Evolutionary conservation across 1,284 basidiomycete species (phyloP), one percentile per base, ranked within the genome.

Genomic region (Fistulina hepatica): DNA sequence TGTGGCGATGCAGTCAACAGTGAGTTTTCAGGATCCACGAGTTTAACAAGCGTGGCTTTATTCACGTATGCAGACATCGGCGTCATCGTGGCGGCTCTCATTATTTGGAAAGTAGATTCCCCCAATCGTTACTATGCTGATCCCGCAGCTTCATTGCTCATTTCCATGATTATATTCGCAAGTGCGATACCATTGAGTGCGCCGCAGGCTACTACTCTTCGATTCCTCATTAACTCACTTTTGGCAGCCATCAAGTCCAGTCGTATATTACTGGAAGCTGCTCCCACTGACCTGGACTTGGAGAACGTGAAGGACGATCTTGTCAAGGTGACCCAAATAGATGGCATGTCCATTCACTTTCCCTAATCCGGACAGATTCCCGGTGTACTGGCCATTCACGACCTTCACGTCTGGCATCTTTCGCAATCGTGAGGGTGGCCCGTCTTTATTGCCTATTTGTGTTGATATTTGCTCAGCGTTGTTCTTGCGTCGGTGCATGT

Each of bases 341-440:
- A 30, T 33, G 31, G 11, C 16, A 11, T 35, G 12, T 33, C 20
- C 30, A 33, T 20, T 33, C 23, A 23, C 24, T 26, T 20, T 11
- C 19, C 46, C 7, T 37, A 30, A 13, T 6, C 17, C 17, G 2
- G 5, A 17, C 36, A 65, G 64, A 46, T 63, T 38, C 64, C 64
- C 2, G 54, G 60, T 33, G 67, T 70, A 3, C 50, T 63, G 15
- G 62, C 65, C 4, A 55, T 70, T 6, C 67, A 69, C 44, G 66
- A 70, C 46, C 52, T 70, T 22, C 67, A 70, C 46, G 64, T 68
- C 13, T 70, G 66, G 66, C 64, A 68, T 43, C 53, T 70, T 11
- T 68, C 66, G 10, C 65, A 68, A 48, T 59, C 59, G 67, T 69
- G 48, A 42, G 64, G 53, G 9, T 35, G 11, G 23, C 21, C n/a